Evolutionary conservation across 352 stramenopile genomes (phyloP), one percentile per base, ranked within the genome.

Genomic region (Phytophthora sojae): DNA sequence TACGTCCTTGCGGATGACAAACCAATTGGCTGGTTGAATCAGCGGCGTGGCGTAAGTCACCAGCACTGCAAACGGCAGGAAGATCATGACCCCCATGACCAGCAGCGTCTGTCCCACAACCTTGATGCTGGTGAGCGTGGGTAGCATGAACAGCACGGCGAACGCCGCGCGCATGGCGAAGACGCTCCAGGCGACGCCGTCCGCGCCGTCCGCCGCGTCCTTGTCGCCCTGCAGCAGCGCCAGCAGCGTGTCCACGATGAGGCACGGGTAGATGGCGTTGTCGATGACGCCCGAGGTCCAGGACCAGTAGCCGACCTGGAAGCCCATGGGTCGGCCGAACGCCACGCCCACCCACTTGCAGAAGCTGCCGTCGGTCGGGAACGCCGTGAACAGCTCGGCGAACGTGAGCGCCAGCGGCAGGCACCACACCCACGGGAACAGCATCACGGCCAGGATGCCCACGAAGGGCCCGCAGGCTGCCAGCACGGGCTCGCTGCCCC

Each of bases 261-360:
- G 71, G 59, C 86, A 91, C 7, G 89, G 89, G 58, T 95, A 96
- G 75, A 95, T 93, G 52, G 88, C 85, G 44, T 93, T 95, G 75
- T 95, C 89, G 61, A 95, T 95, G 57, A 95, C 85, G 23, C 82
- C 86, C 5, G 81, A 78, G 26, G 90, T 83, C 89, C 89, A 96
- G 54, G 80, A 93, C 90, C 88, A 96, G 56, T 81, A 96, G 44
- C 87, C 88, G 29, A 94, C 83, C 45, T 95, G 83, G 73, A 97
- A 97, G 59, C 88, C 90, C 90, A 92, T 93, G 64, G 89, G 88
- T 21, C 83, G 79, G 6, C 87, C 89, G 71, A 96, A 96, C 15
- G 86, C 87, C 26, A 87, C 77, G 32, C 88, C 85, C 45, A 96
- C 84, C 89, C 89, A 96, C 55, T 79, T 92, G 64, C 84, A 93